Conservation (phyloP, 495 filamentous ascomycete species). For the Alectoria sarmentosa region DNA sequence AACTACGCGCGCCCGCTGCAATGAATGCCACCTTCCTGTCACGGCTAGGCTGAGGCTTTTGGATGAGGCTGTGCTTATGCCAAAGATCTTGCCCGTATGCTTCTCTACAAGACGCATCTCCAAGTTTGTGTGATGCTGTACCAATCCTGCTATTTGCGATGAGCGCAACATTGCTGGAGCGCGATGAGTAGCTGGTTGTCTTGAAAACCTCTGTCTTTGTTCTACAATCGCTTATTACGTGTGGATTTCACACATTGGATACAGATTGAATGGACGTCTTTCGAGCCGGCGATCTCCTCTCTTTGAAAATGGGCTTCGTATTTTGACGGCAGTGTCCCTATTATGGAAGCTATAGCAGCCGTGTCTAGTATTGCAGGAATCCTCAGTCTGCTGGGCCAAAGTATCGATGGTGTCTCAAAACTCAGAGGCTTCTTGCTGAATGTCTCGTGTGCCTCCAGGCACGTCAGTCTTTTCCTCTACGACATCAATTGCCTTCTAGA, state of each 20-base stretch:
- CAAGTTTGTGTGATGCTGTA: not conserved
- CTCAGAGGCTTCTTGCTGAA: slow-evolving; percentile 12
- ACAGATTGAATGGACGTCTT: not conserved
- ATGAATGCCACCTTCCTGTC: not conserved
- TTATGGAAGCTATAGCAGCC: slow-evolving; percentile 19
- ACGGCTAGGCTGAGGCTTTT: not conserved
- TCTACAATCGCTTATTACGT: not conserved
- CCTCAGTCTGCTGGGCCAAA: slow-evolving; percentile 15
- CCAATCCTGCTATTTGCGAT: not conserved
- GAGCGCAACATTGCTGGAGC: not conserved
- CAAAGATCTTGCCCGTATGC: not conserved
- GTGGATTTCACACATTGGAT: not conserved
- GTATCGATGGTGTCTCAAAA: slow-evolving; percentile 10
- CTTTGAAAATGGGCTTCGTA: not conserved
- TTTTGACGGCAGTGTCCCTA: not conserved
- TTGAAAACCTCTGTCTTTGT: not conserved
- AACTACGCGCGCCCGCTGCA: no score
- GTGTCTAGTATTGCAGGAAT: slow-evolving; percentile 15
- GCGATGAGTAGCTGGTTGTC: not conserved
- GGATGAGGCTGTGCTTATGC: slow-evolving; percentile 1
- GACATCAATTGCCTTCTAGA: slow-evolving; percentile 14
- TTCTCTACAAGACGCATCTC: not conserved
- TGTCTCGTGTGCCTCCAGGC: slow-evolving; percentile 9
- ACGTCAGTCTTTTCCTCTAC: slow-evolving; percentile 10
- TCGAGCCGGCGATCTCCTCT: not conserved